Evolutionary conservation across 2,329 filamentous ascomycete genomes (phyloP).

Genomic region (Xylaria sp.): DNA sequence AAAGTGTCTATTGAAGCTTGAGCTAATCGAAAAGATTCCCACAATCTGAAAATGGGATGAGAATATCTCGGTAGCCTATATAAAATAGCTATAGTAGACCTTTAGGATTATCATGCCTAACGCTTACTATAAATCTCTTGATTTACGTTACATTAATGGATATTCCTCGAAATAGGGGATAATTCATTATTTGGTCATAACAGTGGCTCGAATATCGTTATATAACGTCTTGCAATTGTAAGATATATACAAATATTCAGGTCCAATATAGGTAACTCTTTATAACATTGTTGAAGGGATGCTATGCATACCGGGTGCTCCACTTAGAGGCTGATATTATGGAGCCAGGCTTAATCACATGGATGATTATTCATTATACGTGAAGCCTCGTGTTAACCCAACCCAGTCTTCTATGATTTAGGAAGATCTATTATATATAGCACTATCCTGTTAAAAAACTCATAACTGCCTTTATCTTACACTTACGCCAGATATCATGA

Average conservation of each 20-base stretch:
- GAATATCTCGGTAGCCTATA: neutral
- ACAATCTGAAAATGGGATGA: neutral
- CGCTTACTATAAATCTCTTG: neutral
- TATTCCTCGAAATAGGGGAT: neutral
- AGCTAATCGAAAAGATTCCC: slow-evolving; percentile 19
- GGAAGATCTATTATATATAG: neutral
- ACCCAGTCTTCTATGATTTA: neutral
- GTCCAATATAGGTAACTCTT: neutral
- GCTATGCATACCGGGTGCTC: neutral
- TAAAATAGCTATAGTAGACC: neutral
- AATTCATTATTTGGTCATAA: neutral
- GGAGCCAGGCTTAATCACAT: neutral
- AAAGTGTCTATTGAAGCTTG: slow-evolving; percentile 65
- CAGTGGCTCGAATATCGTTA: neutral
- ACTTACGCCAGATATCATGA: no score
- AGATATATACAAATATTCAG: neutral
- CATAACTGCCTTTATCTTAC: neutral
- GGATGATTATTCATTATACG: neutral
- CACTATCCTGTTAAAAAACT: neutral
- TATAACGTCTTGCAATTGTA: neutral
- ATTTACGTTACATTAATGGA: neutral
- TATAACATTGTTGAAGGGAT: neutral
- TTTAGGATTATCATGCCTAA: neutral
- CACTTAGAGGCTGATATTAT: slow-evolving; percentile 1
- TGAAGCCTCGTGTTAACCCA: neutral